These are phyloP conservation scores for Teunomyces atbi DNA, from an alignment of 805 yeast species.

Conservation along the genomic window DNA sequence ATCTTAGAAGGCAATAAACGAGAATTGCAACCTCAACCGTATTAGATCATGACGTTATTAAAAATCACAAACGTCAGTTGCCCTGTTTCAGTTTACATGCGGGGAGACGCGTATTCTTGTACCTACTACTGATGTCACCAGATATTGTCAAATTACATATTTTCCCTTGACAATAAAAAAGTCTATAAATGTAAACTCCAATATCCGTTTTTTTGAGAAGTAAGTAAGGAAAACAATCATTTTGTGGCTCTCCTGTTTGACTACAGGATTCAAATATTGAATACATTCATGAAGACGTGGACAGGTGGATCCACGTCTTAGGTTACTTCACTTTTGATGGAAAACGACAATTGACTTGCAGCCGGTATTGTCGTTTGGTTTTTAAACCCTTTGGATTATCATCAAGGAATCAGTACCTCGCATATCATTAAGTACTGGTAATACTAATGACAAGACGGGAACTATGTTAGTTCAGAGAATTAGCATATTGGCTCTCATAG, in stretches of 20 bases:
- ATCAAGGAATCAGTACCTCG: no score
- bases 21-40: background rate
- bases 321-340: no score
- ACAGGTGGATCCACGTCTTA: no score
- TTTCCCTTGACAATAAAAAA: background rate
- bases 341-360: no score
- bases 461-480: no score
- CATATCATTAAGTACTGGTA: no score
- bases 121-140: background rate
- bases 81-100: background rate
- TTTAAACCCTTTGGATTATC: no score
- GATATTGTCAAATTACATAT: background rate
- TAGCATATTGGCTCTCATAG: no score
- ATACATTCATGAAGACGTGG: background rate
- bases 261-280: background rate
- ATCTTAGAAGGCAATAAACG: background rate
- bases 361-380: no score
- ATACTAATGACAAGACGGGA: no score
- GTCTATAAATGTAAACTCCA: background rate
- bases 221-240: background rate
- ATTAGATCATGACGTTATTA: background rate
- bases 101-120: background rate
- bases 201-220: background rate
- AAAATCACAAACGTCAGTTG: background rate
- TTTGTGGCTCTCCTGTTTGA: background rate